Evolutionary conservation across 2,329 filamentous ascomycete species (phyloP).

Genomic region (Microsporum ferrugineum): DNA sequence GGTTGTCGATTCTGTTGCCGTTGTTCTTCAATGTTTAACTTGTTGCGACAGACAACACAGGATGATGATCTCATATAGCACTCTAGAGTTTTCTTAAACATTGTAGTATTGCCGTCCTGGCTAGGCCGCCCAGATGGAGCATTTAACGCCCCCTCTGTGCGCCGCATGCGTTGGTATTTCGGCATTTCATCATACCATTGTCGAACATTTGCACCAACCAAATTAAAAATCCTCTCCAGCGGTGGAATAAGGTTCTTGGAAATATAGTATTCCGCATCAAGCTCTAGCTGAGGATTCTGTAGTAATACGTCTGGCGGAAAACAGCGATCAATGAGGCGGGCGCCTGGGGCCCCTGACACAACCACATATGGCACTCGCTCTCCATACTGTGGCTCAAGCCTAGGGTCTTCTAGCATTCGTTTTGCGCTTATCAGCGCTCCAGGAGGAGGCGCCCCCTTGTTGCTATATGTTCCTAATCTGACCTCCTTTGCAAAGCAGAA

Average conservation of each 20-base stretch:
- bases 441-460: constrained; percentile 66
- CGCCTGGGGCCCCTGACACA: constrained; percentile 73
- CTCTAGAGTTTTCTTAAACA: constrained; percentile 63
- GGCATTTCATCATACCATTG: constrained; percentile 97
- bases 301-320: constrained; percentile 77
- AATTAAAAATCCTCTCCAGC: constrained; percentile 89
- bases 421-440: constrained; percentile 80
- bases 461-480: constrained; percentile 75
- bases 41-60: constrained; percentile 64
- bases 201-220: constrained; percentile 82
- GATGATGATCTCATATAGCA: constrained; percentile 75
- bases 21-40: constrained; percentile 33
- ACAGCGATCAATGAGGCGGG: constrained; percentile 76
- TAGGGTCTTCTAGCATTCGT: constrained; percentile 73
- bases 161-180: constrained; percentile 65
- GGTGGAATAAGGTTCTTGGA: constrained; percentile 90
- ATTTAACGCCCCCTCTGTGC: constrained; percentile 36
- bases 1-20: constrained; percentile 25
- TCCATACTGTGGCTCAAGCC: constrained; percentile 84
- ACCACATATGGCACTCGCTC: constrained; percentile 94
- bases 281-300: constrained; percentile 60
- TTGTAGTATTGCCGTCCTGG: constrained; percentile 3
- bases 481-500: constrained; percentile 95
- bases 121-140: not conserved
- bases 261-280: constrained; percentile 96